Evolutionary conservation across 179 eudicot genomes (phyloP).

Genomic region (Pouteria campechiana): DNA sequence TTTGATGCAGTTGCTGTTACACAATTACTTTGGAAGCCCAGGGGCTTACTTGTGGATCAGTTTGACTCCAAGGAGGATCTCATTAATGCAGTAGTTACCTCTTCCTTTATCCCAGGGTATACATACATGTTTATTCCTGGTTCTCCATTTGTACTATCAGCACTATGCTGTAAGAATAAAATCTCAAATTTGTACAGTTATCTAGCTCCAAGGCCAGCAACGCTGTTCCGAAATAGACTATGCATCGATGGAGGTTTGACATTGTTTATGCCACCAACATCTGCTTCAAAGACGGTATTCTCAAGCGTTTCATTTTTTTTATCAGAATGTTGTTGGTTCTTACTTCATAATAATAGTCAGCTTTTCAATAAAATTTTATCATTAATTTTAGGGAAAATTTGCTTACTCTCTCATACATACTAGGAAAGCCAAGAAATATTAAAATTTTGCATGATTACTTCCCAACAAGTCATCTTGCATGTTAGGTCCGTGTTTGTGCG

Average conservation of each 20-base stretch:
- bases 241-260: conserved; percentile 98
- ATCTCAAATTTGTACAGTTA: conserved; percentile 44
- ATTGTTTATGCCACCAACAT: conserved; percentile 97
- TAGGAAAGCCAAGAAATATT: too few relatives aligned
- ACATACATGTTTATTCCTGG: not conserved
- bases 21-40: conserved; percentile 91
- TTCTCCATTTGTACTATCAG: not conserved
- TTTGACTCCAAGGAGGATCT: conserved; percentile 98
- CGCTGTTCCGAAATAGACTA: conserved; percentile 77
- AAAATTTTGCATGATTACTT: too few relatives aligned
- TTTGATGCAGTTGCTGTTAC: conserved; percentile 78
- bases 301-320: conserved; percentile 6
- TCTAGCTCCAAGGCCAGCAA: conserved; percentile 97
- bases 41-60: conserved; percentile 84
- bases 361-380: too few relatives aligned
- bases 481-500: conserved; percentile 90
- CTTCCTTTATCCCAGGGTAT: conserved; percentile 97
- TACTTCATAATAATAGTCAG: too few relatives aligned
- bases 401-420: too few relatives aligned
- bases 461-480: too few relatives aligned
- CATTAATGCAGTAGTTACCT: conserved; percentile 84
- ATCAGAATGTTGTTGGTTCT: too few relatives aligned
- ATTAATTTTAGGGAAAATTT: too few relatives aligned
- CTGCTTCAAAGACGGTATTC: conserved; percentile 82
- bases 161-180: conserved; percentile 3